These are phyloP conservation scores for Glycine tomentella DNA, from an alignment of 306 rosid genomes.

Conservation along the genomic window DNA sequence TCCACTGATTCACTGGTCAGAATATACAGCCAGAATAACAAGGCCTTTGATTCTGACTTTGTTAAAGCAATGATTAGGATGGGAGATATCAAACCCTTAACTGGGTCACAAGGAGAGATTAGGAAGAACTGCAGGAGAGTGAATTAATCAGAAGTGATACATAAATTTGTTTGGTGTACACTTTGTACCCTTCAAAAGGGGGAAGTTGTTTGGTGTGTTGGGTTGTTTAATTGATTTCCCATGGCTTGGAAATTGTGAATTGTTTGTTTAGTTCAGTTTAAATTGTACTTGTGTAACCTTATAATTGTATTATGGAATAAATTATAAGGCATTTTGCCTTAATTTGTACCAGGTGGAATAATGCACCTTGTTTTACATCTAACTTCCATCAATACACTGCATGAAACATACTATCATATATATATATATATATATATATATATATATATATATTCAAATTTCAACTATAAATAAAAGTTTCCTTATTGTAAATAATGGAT, in stretches of 20 bases:
- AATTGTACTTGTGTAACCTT: slow-evolving; percentile 1
- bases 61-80: slow-evolving; percentile 73
- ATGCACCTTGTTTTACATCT: too few species aligned
- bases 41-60: slow-evolving; percentile 62
- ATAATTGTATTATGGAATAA: slow-evolving; percentile 8
- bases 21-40: slow-evolving; percentile 47
- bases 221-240: neutral
- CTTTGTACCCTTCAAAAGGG: neutral
- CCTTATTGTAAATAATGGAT: too few species aligned
- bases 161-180: neutral
- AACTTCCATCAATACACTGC: too few species aligned
- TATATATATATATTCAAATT: too few species aligned
- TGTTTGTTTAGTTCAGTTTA: neutral
- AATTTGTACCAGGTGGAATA: neutral
- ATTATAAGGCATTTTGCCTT: neutral
- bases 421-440: too few species aligned
- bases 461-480: too few species aligned
- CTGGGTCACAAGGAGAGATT: slow-evolving; percentile 78
- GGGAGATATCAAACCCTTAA: slow-evolving; percentile 76
- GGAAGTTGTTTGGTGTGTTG: slow-evolving; percentile 8
- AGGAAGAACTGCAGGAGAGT: slow-evolving; percentile 69
- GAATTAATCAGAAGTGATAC: slow-evolving; percentile 44
- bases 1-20: slow-evolving; percentile 72
- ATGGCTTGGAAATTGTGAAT: slow-evolving; percentile 27
- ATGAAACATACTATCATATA: too few species aligned